Conservation (phyloP, 2,329 filamentous ascomycete species). For the Penicillium sp. region DNA sequence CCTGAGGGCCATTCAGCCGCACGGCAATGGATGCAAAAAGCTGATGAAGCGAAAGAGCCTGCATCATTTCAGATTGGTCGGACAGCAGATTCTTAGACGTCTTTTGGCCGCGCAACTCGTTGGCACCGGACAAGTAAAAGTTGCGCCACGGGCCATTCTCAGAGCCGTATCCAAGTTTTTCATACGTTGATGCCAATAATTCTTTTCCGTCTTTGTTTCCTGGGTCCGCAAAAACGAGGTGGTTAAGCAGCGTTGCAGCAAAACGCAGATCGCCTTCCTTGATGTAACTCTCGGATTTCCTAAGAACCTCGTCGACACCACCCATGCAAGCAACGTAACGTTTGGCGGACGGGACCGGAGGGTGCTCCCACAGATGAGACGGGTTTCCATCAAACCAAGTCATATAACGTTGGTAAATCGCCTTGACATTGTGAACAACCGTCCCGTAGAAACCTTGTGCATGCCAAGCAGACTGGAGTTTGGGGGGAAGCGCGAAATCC, state of each 20-base stretch:
- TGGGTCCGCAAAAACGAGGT: constrained; percentile 32
- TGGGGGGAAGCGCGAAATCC: constrained; percentile 32
- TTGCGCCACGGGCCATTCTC: constrained; percentile 46
- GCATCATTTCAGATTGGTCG: not conserved
- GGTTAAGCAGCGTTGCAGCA: constrained; percentile 40
- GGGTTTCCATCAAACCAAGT: constrained; percentile 37
- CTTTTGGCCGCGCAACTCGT: constrained; percentile 22
- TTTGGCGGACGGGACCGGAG: constrained; percentile 32
- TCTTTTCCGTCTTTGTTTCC: constrained; percentile 11
- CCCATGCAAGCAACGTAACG: constrained; percentile 42
- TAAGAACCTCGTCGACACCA: constrained; percentile 31
- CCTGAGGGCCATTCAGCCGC: not conserved
- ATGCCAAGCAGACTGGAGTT: constrained; percentile 31
- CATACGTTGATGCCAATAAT: constrained; percentile 32
- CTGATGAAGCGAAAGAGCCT: constrained; percentile 4
- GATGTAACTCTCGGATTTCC: constrained; percentile 29
- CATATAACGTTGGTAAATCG: constrained; percentile 37
- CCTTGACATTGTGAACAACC: constrained; percentile 43
- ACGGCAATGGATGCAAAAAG: constrained; percentile 4
- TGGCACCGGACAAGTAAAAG: constrained; percentile 37
- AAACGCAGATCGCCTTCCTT: constrained; percentile 38
- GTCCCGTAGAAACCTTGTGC: constrained; percentile 39
- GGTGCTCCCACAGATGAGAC: constrained; percentile 38
- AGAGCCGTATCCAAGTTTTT: constrained; percentile 36
- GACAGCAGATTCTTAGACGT: not conserved